Conservation (phyloP, 78 protist genomes). For the Monosiga brevicollis region DNA sequence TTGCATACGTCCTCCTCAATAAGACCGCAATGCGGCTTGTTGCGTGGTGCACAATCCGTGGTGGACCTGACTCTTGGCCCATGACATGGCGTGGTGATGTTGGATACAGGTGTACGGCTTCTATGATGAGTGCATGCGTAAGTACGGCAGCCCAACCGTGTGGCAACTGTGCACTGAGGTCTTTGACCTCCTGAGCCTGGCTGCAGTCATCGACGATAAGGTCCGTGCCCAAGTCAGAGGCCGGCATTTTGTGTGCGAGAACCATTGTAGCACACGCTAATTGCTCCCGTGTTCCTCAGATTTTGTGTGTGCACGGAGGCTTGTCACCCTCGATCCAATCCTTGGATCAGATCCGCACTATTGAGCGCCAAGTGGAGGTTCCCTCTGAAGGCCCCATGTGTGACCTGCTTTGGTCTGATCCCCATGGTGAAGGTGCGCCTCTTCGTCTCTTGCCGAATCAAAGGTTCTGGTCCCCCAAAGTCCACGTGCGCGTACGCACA, state of each 20-base stretch:
- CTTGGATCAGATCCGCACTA: slow-evolving; percentile 85
- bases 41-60: too few species aligned
- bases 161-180: slow-evolving; percentile 96
- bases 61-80: too few species aligned
- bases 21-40: too few species aligned
- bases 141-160: slow-evolving; percentile 91
- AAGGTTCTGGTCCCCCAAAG: too few species aligned
- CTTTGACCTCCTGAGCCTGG: slow-evolving; percentile 91
- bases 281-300: too few species aligned
- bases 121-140: slow-evolving; percentile 98
- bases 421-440: slow-evolving; percentile 70
- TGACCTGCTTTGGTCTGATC: slow-evolving; percentile 99
- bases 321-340: slow-evolving; percentile 90
- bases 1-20: too few species aligned
- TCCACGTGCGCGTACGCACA: too few species aligned
- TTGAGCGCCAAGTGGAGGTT: slow-evolving; percentile 94
- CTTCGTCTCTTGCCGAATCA: too few species aligned
- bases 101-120: slow-evolving; percentile 87
- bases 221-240: slow-evolving; percentile 19
- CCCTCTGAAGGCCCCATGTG: slow-evolving; percentile 99
- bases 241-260: too few species aligned
- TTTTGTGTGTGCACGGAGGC: slow-evolving; percentile 98
- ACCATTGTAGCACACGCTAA: too few species aligned
- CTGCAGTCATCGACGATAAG: slow-evolving; percentile 85
- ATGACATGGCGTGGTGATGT: too few species aligned